These are phyloP conservation scores for Trametes versicolor DNA, from an alignment of 1,284 basidiomycete genomes.

Conservation along the genomic window DNA sequence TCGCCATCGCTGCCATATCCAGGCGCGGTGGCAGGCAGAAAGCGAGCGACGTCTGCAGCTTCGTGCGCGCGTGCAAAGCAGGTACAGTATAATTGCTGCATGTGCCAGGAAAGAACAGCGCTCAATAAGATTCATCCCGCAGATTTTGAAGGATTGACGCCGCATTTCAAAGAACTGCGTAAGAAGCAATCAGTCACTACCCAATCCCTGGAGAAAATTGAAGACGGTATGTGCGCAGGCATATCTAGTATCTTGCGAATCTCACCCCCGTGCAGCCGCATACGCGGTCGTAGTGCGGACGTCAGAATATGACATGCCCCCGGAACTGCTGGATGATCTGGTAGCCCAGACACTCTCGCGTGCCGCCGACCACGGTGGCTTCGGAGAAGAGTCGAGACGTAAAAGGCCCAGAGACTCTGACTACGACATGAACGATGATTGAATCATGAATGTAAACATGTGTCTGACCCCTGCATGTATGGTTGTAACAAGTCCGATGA, in stretches of 20 bases:
- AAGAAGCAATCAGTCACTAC: conserved; percentile 92
- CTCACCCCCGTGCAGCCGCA: conserved; percentile 55
- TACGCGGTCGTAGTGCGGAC: conserved; percentile 76
- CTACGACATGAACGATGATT: conserved; percentile 24
- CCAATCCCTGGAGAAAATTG: conserved; percentile 92
- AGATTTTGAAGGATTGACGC: conserved; percentile 83
- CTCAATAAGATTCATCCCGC: background rate
- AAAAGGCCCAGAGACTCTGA: conserved; percentile 24
- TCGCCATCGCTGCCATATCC: conserved; percentile 83
- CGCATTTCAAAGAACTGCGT: conserved; percentile 74
- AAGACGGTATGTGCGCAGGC: conserved; percentile 71
- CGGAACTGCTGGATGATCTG: conserved; percentile 73
- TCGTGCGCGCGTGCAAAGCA: conserved; percentile 84
- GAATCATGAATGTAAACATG: background rate
- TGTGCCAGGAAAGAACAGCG: background rate
- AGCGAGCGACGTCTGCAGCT: conserved; percentile 77
- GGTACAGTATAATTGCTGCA: conserved; percentile 63
- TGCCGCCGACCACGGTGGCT: conserved; percentile 21
- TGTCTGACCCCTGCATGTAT: background rate
- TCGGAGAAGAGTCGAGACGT: conserved; percentile 25
- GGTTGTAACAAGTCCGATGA: background rate
- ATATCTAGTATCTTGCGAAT: background rate
- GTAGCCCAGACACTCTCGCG: conserved; percentile 56
- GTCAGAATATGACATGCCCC: conserved; percentile 75
- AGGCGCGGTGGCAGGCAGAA: conserved; percentile 76